Evolutionary conservation across 176 grass and related monocot species (phyloP).

Genomic region (Tuctoria greenei): DNA sequence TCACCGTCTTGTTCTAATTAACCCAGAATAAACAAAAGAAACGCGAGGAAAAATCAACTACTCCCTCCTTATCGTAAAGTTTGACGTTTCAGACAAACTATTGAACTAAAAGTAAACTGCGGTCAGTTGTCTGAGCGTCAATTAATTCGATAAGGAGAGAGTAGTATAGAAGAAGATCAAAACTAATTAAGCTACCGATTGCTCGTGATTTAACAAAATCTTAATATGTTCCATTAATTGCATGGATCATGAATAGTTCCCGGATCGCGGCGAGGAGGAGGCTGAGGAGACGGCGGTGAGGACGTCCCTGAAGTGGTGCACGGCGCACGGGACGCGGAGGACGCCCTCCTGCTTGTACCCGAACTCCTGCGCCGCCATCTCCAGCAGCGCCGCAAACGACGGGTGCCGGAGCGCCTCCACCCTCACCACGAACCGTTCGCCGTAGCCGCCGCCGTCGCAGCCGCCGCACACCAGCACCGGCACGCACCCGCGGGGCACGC

Average conservation of each 20-base stretch:
- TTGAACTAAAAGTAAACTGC: background rate
- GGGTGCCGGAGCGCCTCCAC: slow-evolving; percentile 60
- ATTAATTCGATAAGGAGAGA: too few species aligned
- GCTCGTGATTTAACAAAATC: background rate
- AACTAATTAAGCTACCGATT: background rate
- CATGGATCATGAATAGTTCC: background rate
- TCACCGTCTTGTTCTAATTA: background rate
- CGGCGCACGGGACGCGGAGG: slow-evolving; percentile 66
- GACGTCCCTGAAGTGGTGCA: slow-evolving; percentile 44
- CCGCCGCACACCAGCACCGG: slow-evolving; percentile 58
- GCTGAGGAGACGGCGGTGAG: slow-evolving; percentile 33
- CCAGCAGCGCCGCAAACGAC: slow-evolving; percentile 53
- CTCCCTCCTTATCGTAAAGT: too few species aligned
- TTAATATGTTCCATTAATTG: background rate
- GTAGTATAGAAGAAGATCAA: background rate
- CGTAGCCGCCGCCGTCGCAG: slow-evolving; percentile 26
- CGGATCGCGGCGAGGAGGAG: slow-evolving; percentile 1
- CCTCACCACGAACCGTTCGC: slow-evolving; percentile 61
- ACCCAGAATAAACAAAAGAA: background rate
- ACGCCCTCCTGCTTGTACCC: slow-evolving; percentile 71
- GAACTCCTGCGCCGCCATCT: slow-evolving; percentile 63
- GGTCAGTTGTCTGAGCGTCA: too few species aligned
- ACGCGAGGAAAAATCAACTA: background rate
- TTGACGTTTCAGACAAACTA: too few species aligned
- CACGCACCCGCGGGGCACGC: slow-evolving; percentile 60